These are phyloP conservation scores for Taphrina communis DNA, from an alignment of 1,139 yeast genomes.

Conservation along the genomic window DNA sequence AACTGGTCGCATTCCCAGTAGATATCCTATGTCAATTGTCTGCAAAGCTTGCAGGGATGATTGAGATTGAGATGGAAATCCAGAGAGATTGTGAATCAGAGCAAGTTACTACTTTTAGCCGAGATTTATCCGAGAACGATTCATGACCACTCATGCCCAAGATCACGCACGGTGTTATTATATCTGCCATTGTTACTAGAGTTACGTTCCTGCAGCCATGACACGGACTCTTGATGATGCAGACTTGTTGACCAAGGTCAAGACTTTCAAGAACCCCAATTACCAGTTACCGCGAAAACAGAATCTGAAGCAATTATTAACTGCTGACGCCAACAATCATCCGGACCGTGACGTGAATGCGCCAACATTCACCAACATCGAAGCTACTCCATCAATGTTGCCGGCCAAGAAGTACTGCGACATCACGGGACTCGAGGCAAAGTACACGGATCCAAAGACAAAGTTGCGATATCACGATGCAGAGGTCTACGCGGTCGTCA, in stretches of 20 bases:
- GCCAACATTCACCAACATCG: conserved; percentile 62
- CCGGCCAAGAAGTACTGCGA: conserved; percentile 91
- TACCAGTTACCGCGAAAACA: conserved; percentile 60
- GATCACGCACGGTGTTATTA: too few relatives aligned
- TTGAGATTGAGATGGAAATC: too few relatives aligned
- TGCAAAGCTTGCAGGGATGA: too few relatives aligned
- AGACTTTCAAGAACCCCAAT: conserved; percentile 45
- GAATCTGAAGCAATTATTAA: conserved; percentile 72
- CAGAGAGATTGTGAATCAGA: too few relatives aligned
- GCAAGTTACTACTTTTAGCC: neutral
- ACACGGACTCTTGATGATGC: conserved; percentile 24
- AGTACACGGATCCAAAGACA: conserved; percentile 75
- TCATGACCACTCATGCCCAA: too few relatives aligned
- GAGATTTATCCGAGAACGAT: neutral
- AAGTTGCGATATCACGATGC: conserved; percentile 80
- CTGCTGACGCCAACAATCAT: conserved; percentile 62
- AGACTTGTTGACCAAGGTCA: conserved; percentile 42
- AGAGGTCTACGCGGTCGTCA: conserved; percentile 81
- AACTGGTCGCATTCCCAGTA: too few relatives aligned
- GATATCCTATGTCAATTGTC: too few relatives aligned
- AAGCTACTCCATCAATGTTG: conserved; percentile 85
- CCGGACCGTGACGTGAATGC: conserved; percentile 42
- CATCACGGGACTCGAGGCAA: conserved; percentile 84
- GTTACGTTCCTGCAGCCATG: neutral
- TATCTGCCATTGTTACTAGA: too few relatives aligned